phyloP scores from a whole-genome alignment of 1,284 basidiomycete species.

The Coniophora puteana region DNA sequence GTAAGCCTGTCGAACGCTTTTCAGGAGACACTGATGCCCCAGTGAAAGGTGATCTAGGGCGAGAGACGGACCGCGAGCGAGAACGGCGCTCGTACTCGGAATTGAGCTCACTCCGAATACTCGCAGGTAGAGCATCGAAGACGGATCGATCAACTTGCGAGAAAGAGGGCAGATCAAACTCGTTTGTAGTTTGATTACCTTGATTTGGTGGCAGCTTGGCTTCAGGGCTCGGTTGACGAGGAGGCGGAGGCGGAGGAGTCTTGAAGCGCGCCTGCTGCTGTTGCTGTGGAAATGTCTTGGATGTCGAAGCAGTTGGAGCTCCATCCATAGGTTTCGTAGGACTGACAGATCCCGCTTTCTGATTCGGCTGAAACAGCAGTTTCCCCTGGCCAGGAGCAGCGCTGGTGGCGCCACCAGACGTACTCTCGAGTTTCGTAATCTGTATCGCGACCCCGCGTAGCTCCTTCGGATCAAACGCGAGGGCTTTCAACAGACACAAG shows the following conservation, averaged over 20 bases:
- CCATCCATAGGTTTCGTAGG: constrained; percentile 10
- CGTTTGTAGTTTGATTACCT: constrained; percentile 10
- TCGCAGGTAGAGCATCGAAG: constrained; percentile 67
- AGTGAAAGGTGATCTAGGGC: constrained; percentile 26
- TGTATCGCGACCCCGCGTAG: constrained; percentile 93
- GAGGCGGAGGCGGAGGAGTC: constrained; percentile 27
- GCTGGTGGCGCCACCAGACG: constrained; percentile 17
- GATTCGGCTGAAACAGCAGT: constrained; percentile 45
- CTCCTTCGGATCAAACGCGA: constrained; percentile 81
- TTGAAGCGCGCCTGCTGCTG: too few relatives aligned
- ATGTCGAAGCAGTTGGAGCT: neutral
- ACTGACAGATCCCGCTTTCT: constrained; percentile 15
- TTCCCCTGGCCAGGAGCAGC: constrained; percentile 45
- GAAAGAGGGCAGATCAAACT: constrained; percentile 55
- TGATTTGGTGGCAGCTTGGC: too few relatives aligned
- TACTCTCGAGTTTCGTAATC: constrained; percentile 81
- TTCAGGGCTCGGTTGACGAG: constrained; percentile 22
- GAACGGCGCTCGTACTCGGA: constrained; percentile 60
- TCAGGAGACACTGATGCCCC: constrained; percentile 6
- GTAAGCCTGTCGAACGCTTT: neutral
- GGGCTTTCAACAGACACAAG: constrained; percentile 70
- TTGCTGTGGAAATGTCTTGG: neutral
- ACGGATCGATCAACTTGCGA: constrained; percentile 75
- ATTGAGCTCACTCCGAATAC: constrained; percentile 69
- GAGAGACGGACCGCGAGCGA: too few relatives aligned